Evolutionary conservation across 305 asterid genomes (phyloP).

Genomic region (Fraxinus velutina): DNA sequence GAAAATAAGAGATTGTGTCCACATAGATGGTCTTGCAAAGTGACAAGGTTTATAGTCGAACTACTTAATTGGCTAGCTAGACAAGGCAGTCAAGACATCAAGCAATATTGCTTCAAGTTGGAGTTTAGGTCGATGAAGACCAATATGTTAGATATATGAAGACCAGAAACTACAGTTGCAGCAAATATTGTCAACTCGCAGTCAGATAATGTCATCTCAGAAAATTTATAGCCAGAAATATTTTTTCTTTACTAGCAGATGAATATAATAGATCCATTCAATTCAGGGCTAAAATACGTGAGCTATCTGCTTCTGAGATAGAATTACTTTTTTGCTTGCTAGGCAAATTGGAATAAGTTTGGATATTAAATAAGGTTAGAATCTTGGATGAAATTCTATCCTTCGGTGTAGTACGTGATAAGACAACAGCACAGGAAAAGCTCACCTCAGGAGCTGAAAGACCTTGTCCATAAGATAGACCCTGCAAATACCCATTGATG

Average conservation of each 20-base stretch:
- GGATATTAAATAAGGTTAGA: neutral
- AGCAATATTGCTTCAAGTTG: neutral
- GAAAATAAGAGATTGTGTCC: neutral
- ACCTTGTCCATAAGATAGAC: conserved; percentile 50
- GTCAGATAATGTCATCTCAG: neutral
- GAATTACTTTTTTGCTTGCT: neutral
- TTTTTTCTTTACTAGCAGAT: neutral
- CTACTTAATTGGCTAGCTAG: neutral
- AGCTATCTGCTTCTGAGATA: neutral
- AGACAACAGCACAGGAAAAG: conserved; percentile 4
- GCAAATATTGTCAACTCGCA: neutral
- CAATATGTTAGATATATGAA: neutral
- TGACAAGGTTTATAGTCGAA: neutral
- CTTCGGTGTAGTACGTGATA: neutral
- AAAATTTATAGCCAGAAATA: neutral
- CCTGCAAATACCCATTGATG: conserved; percentile 46
- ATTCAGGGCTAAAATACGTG: neutral
- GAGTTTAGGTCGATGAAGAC: neutral
- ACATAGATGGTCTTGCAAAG: neutral
- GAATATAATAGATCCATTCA: neutral
- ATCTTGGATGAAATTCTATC: neutral
- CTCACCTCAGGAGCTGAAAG: conserved; percentile 64
- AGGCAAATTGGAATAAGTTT: neutral
- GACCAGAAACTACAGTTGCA: neutral
- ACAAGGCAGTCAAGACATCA: neutral